Conservation (phyloP, 2,329 filamentous ascomycete species). For the Pseudogymnoascus sp. region DNA sequence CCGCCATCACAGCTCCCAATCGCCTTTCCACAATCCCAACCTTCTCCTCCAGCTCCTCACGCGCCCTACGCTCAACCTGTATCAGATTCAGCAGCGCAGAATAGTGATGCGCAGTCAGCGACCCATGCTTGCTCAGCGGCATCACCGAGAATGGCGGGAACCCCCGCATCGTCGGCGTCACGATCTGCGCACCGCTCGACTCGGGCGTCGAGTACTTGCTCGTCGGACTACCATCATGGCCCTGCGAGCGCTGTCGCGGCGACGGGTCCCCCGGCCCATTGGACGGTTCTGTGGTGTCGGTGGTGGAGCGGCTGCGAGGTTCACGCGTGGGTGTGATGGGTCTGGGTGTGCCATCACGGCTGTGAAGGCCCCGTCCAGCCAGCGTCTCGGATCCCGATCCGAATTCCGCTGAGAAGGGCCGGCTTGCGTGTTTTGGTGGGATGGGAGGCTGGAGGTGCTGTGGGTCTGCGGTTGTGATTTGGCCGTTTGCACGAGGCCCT, state of each 20-base stretch:
- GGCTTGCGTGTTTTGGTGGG: neutral
- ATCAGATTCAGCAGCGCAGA: constrained; percentile 43
- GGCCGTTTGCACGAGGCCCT: neutral
- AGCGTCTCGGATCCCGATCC: neutral
- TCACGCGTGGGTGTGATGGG: neutral
- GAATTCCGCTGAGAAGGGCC: neutral
- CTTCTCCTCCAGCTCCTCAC: constrained; percentile 47
- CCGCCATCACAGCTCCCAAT: constrained; percentile 35
- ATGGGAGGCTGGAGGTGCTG: neutral
- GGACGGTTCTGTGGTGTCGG: neutral
- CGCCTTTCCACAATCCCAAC: constrained; percentile 30
- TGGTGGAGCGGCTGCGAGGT: neutral
- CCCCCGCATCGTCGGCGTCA: constrained; percentile 19
- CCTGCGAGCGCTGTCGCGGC: neutral
- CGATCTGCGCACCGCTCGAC: neutral
- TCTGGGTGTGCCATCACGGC: neutral
- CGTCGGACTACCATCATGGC: neutral
- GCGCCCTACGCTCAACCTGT: constrained; percentile 47
- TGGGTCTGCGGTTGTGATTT: neutral
- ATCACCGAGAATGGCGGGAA: constrained; percentile 22
- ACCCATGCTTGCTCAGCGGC: constrained; percentile 18
- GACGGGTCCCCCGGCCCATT: neutral
- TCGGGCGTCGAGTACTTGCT: neutral
- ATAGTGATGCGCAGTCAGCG: constrained; percentile 38
- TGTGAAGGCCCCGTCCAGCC: neutral